Percentiles rank a stretch among this genome's conserved stretches.
Conservation (phyloP, 2,329 filamentous ascomycete species). For the Aspergillus fumigatus region DNA sequence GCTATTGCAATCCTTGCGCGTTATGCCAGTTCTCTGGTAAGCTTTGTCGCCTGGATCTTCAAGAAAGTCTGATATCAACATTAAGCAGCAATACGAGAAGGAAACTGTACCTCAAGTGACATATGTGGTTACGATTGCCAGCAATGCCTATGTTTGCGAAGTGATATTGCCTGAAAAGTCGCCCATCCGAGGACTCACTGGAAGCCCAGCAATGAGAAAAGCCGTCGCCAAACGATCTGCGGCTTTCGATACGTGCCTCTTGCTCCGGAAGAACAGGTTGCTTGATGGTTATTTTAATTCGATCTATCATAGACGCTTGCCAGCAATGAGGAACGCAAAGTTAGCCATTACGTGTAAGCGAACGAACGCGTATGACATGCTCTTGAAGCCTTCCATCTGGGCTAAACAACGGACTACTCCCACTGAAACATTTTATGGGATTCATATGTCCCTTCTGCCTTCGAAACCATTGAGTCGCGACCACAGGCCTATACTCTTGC, state of each 20-base stretch:
- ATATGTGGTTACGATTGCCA: conserved; percentile 58
- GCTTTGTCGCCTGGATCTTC: conserved; percentile 7
- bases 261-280: conserved; percentile 61
- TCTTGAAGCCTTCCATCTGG: conserved; percentile 76
- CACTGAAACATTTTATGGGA: conserved; percentile 57
- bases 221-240: conserved; percentile 79
- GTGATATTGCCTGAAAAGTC: conserved; percentile 72
- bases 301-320: conserved; percentile 65
- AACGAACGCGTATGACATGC: conserved; percentile 69
- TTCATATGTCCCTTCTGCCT: conserved; percentile 55
- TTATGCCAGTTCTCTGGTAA: conserved; percentile 65
- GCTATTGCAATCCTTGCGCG: conserved; percentile 67
- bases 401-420: conserved; percentile 36
- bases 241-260: conserved; percentile 75
- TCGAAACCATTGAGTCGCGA: conserved; percentile 54
- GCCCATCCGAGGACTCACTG: conserved; percentile 63
- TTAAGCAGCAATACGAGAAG: conserved; percentile 41
- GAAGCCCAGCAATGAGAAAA: conserved; percentile 64
- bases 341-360: conserved; percentile 78
- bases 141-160: conserved; percentile 66
- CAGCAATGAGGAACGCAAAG: conserved; percentile 79
- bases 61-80: conserved; percentile 4
- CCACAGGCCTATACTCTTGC: conserved; percentile 62
- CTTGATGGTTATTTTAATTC: conserved; percentile 73
- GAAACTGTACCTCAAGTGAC: conserved; percentile 46